Evolutionary conservation across 495 filamentous ascomycete species (phyloP).

Genomic region (Podospora pseudocomata): DNA sequence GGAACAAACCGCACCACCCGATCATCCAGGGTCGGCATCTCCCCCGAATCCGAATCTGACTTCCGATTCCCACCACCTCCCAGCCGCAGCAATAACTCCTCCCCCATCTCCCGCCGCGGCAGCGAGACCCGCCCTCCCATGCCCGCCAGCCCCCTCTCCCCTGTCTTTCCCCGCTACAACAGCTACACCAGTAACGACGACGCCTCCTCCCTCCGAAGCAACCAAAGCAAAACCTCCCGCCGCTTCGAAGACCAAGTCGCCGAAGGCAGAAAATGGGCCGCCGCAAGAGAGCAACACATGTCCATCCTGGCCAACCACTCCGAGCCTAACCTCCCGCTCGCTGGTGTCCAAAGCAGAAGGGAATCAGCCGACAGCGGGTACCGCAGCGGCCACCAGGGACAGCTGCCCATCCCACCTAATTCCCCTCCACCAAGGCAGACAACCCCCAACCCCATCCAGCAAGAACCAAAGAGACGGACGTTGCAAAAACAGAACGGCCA

Average conservation of each 20-base stretch:
- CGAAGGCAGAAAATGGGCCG: constrained; percentile 20
- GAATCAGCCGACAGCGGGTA: constrained; percentile 26
- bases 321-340: constrained; percentile 7
- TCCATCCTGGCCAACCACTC: constrained; percentile 10
- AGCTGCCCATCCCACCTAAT: neutral
- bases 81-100: neutral
- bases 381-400: constrained; percentile 15
- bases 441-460: neutral
- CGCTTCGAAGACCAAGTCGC: constrained; percentile 19
- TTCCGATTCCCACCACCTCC: neutral
- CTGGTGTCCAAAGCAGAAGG: neutral
- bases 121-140: neutral
- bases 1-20: neutral
- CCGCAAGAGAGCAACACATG: constrained; percentile 16
- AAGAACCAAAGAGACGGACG: neutral
- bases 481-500: neutral
- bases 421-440: neutral
- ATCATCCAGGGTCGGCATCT: neutral
- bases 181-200: constrained; percentile 4
- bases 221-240: constrained; percentile 1
- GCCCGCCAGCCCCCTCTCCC: neutral
- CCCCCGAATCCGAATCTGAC: neutral
- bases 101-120: neutral
- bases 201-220: constrained; percentile 12
- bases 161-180: neutral